Conservation (phyloP, 441 rosid species). For the Eutrema salsugineum region DNA sequence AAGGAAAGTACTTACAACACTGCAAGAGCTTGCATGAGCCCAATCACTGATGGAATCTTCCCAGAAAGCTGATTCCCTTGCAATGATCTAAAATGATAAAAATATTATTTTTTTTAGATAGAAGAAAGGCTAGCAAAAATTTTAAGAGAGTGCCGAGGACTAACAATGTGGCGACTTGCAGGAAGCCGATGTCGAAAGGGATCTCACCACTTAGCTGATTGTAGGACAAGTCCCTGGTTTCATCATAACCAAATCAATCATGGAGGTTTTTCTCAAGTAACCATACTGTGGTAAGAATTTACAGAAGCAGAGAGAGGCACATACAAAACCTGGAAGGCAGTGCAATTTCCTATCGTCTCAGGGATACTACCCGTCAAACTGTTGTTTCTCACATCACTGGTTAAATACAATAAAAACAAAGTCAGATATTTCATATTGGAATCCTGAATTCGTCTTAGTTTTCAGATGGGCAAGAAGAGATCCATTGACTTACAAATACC, state of each 20-base stretch:
- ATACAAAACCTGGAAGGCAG: constrained; percentile 97
- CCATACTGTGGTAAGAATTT: not conserved
- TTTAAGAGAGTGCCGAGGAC: constrained; percentile 18
- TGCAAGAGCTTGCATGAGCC: constrained; percentile 99
- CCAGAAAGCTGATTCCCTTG: constrained; percentile 88
- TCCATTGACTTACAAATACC: constrained; percentile 87
- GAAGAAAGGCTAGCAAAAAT: not conserved
- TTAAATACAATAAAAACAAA: not conserved
- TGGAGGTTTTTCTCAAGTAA: not conserved
- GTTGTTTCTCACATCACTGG: constrained; percentile 89
- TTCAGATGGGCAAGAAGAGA: not conserved
- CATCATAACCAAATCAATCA: not conserved
- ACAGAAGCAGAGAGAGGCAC: constrained; percentile 35
- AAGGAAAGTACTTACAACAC: constrained; percentile 67
- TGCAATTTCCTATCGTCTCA: constrained; percentile 80
- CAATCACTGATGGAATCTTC: constrained; percentile 82
- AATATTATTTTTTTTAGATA: not conserved
- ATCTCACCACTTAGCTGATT: constrained; percentile 84
- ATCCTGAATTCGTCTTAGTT: not conserved
- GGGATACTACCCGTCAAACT: constrained; percentile 93
- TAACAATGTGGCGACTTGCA: constrained; percentile 96
- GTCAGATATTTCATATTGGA: not conserved
- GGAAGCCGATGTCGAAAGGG: constrained; percentile 93
- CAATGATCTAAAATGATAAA: constrained; percentile 56
- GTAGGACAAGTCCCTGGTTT: constrained; percentile 86